Base-by-base conservation (phyloP, 2,329 filamentous ascomycete genomes). In the Coniochaeta prunicola region DNA sequence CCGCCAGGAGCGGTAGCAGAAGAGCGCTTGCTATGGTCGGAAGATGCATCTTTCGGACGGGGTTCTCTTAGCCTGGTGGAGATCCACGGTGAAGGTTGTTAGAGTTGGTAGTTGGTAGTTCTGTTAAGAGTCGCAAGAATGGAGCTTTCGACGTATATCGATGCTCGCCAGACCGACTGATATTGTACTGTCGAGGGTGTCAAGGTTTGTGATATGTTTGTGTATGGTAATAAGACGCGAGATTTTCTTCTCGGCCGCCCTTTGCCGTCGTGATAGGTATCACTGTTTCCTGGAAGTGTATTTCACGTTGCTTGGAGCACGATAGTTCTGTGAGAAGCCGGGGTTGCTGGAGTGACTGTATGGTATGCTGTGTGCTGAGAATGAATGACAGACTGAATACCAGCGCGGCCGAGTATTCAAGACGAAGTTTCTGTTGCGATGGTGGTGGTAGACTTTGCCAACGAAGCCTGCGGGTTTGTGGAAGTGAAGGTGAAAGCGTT, bases 1-100 rank as follows among this genome's bases (percentile, higher is more conserved):
- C 65, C 60, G 80, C 82, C 67, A 84, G 69, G 57, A 82, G 74
- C 65, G 83, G 82, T 68, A 86, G 75, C 62, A 80, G 68, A 62
- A 75, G 69, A 61, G 77, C 77, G 61, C 80, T 69, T 66, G 79
- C 59, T 61, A 84, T 65, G 31, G 76, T 70, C 53, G 72, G 70
- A 65, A 80, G 64, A 62, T 75, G 76, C 77, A 80, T 80, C 59
- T 53, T 66, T 63, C 42, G 53, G 61, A 48, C 63, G 53, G 15
- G 54, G 7, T 59, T 26, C 55, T 40, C 26, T 10, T 57, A 7
- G 33, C 56, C 33, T 38, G 13, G 13, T 53, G 36, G 53, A 55
- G 34, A 36, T 33, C 54, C 54, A 56, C 33, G 54, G 26, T 42
- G 34, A 42, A 40, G 54, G 21, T 56, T 40, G 15, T 56, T 19